A percentile compares a stretch with the other conserved stretches of the same genome.
Evolutionary conservation across 805 yeast species (phyloP).

Genomic region (Ogataea allantospora): DNA sequence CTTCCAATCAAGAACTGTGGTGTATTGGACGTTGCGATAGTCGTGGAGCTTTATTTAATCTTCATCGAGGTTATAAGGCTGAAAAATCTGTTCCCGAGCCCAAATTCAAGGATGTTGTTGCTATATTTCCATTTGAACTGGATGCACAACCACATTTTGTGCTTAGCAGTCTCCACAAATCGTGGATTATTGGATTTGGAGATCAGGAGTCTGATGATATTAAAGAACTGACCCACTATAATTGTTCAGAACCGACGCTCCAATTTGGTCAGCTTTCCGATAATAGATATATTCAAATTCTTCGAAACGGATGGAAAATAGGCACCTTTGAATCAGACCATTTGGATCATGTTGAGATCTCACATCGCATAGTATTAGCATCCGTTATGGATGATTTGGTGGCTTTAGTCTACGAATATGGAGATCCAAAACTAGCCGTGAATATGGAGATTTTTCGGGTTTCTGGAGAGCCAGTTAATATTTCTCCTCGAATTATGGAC

Average conservation of each 20-base stretch:
- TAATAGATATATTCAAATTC: conserved; percentile 21
- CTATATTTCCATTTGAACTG: conserved; percentile 15
- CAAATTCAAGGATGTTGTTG: conserved; percentile 15
- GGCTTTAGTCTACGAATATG: conserved; percentile 19
- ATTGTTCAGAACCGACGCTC: conserved; percentile 15
- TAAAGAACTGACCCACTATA: conserved; percentile 14
- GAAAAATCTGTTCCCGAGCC: conserved; percentile 18
- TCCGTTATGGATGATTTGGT: conserved; percentile 10
- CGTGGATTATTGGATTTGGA: conserved; percentile 13
- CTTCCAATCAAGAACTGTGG: conserved; percentile 32
- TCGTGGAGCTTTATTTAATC: conserved; percentile 26
- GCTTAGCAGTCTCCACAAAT: conserved; percentile 14
- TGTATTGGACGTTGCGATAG: conserved; percentile 26
- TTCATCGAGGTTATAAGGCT: conserved; percentile 27
- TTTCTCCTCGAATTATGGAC: conserved; percentile 11
- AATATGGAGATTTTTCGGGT: conserved; percentile 19
- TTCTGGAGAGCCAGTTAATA: conserved; percentile 1
- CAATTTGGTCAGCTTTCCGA: conserved; percentile 10
- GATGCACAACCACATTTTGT: conserved; percentile 11
- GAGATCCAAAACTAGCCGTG: conserved; percentile 2
- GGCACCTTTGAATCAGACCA: conserved; percentile 16
- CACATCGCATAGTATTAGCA: conserved; percentile 19
- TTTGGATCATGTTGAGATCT: conserved; percentile 9
- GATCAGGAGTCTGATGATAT: conserved; percentile 11
- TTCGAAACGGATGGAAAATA: conserved; percentile 24